Percentiles rank a stretch among this genome's conserved stretches.
These are phyloP conservation scores for Bryoerythrophyllum caledonicum DNA, from an alignment of 225 moss, liverwort and hornwort genomes.

Conservation along the genomic window DNA sequence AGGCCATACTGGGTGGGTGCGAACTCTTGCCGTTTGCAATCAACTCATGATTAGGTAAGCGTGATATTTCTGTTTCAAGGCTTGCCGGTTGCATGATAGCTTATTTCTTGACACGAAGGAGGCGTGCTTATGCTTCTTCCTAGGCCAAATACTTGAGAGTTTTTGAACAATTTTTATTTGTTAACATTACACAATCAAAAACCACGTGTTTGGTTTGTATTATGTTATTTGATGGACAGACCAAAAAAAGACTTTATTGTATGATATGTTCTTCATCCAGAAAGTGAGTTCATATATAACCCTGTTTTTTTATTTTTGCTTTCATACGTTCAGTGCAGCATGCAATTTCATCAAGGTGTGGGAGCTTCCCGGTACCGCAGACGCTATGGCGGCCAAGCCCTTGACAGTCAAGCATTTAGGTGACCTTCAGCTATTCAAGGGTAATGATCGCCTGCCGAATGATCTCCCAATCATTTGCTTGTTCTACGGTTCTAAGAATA, in stretches of 20 bases:
- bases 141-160: too few relatives aligned
- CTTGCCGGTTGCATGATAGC: not conserved
- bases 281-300: not conserved
- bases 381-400: slow-evolving; percentile 13
- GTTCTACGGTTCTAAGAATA: not conserved
- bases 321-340: slow-evolving; percentile 46
- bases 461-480: not conserved
- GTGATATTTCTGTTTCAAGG: not conserved
- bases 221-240: too few relatives aligned
- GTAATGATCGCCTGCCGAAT: slow-evolving; percentile 21
- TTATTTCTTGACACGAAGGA: not conserved
- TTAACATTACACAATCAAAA: too few relatives aligned
- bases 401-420: slow-evolving; percentile 32
- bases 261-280: not conserved
- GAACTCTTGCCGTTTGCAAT: slow-evolving; percentile 44
- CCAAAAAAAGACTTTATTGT: too few relatives aligned
- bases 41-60: slow-evolving; percentile 43
- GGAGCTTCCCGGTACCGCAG: slow-evolving; percentile 34
- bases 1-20: slow-evolving; percentile 58
- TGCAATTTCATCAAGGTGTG: slow-evolving; percentile 56
- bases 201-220: too few relatives aligned
- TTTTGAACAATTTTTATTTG: too few relatives aligned
- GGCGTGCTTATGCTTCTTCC: not conserved
- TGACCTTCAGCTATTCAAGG: slow-evolving; percentile 51
- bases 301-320: slow-evolving; percentile 3